phyloP scores from a whole-genome alignment of 2,329 filamentous ascomycete genomes.

The Fusarium sp. region DNA sequence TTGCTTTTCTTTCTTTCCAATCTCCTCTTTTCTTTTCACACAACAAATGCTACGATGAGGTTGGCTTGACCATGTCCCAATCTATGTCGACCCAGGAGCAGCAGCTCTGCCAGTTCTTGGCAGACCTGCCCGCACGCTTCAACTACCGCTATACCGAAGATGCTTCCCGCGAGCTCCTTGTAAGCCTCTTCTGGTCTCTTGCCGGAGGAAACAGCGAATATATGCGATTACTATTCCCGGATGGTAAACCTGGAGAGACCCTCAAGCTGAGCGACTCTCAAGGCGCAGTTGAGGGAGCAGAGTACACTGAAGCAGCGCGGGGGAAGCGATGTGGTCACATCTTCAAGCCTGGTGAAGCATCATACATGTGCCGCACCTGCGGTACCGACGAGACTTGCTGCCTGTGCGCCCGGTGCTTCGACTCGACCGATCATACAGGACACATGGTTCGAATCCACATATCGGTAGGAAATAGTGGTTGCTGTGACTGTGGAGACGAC shows the following conservation, averaged over 20 bases:
- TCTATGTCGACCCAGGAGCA: slow-evolving; percentile 76
- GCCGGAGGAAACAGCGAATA: slow-evolving; percentile 80
- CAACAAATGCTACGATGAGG: slow-evolving; percentile 45
- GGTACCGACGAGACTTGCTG: slow-evolving; percentile 95
- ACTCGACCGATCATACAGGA: slow-evolving; percentile 92
- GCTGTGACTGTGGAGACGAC: slow-evolving; percentile 95
- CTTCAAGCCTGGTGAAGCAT: slow-evolving; percentile 93
- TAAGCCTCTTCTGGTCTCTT: slow-evolving; percentile 88
- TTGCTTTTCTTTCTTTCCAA: slow-evolving; percentile 14
- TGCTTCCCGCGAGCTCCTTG: slow-evolving; percentile 78
- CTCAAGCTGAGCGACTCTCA: slow-evolving; percentile 90
- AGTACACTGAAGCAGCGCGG: slow-evolving; percentile 91
- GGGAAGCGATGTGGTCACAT: slow-evolving; percentile 98
- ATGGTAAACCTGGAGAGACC: slow-evolving; percentile 72
- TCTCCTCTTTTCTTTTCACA: slow-evolving; percentile 1
- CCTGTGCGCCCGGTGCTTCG: slow-evolving; percentile 93
- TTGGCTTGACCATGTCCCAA: slow-evolving; percentile 60
- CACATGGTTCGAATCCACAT: slow-evolving; percentile 92
- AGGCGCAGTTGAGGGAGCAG: slow-evolving; percentile 91
- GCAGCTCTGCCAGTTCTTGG: slow-evolving; percentile 85
- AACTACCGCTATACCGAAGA: slow-evolving; percentile 80
- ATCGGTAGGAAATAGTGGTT: slow-evolving; percentile 91
- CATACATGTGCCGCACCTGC: slow-evolving; percentile 94
- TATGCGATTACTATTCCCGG: slow-evolving; percentile 84
- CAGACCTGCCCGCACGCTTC: slow-evolving; percentile 79